Evolutionary conservation across 371 early-diverging fungal species (phyloP), one percentile per base, ranked within the genome.

Genomic region (Batrachochytrium dendrobatidis): DNA sequence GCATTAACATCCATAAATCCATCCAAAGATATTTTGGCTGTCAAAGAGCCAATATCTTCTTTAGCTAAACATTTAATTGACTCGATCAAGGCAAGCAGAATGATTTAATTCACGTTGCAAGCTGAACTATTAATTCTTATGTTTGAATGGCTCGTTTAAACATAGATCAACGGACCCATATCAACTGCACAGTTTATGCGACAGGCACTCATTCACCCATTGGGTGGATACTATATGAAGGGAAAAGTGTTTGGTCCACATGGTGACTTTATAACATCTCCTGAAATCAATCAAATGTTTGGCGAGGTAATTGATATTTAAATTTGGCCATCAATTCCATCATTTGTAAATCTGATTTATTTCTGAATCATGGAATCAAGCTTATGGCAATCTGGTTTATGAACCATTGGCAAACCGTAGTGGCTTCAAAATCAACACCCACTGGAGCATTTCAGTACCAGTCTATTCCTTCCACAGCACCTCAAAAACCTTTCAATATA

Each of bases 241-340:
- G 83, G 84, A 3, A 89, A 94, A 65, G 92, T 94, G 5, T 91
- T 98, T 77, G 97, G 97, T n/a, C 56, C 66, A n/a, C 60, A 86
- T 57, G 97, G 96, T 12, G 97, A 96, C 63, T 98, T 98, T 73
- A 77, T 86, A 17, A 98, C 98, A 5, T 90, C 92, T 6, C 98
- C 98, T 17, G 98, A 98, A 70, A 91, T 98, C 63, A 87, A 86
- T 65, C 98, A 97, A 72, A 86, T 95, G 80, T 96, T 95, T 85
- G 98, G 98, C 26, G 98, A 96, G 79, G 85, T 86, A 55, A 3
- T 25, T 15, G 17, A n/a, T n/a, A n/a, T n/a, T n/a, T n/a, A n/a
- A n/a, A n/a, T n/a, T n/a, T n/a, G n/a, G n/a, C n/a, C n/a, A n/a
- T n/a, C n/a, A n/a, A n/a, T n/a, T n/a, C n/a, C n/a, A n/a, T n/a